Conservation (phyloP, 257 asterid species). For the Ajuga chamaepitys region DNA sequence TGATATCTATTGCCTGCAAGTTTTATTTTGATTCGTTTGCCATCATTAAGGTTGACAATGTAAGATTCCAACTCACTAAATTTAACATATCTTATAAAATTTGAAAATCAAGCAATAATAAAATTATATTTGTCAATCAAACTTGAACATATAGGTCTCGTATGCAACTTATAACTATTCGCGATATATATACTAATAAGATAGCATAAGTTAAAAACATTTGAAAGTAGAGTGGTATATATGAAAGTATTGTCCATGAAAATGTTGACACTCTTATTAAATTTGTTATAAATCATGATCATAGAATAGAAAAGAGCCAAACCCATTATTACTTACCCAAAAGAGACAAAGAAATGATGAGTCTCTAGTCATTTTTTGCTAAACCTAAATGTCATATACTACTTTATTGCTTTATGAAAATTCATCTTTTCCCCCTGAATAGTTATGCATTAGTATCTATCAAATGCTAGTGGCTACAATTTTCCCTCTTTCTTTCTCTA, state of each 20-base stretch:
- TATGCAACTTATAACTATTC: not conserved
- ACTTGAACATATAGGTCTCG: not conserved
- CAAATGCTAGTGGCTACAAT: constrained; percentile 19
- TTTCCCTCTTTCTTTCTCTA: not conserved
- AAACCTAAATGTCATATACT: constrained; percentile 8
- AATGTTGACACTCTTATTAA: not conserved
- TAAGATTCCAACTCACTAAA: not conserved
- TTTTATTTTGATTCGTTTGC: not conserved
- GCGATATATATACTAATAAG: not conserved
- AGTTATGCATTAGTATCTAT: not conserved
- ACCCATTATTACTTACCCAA: not conserved
- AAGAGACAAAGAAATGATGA: not conserved
- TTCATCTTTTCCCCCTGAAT: not conserved
- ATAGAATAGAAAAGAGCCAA: not conserved
- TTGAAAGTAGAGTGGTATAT: no score
- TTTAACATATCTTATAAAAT: not conserved
- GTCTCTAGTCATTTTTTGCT: constrained; percentile 12
- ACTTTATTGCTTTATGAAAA: constrained; percentile 18
- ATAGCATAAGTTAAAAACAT: no score
- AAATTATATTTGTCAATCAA: not conserved
- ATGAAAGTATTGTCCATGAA: no score
- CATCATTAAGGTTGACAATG: not conserved
- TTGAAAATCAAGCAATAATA: not conserved
- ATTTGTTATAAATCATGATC: not conserved
- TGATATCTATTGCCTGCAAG: not conserved